These are phyloP conservation scores for Euryodendron excelsum DNA, from an alignment of 148 eudicot species.

Conservation along the genomic window DNA sequence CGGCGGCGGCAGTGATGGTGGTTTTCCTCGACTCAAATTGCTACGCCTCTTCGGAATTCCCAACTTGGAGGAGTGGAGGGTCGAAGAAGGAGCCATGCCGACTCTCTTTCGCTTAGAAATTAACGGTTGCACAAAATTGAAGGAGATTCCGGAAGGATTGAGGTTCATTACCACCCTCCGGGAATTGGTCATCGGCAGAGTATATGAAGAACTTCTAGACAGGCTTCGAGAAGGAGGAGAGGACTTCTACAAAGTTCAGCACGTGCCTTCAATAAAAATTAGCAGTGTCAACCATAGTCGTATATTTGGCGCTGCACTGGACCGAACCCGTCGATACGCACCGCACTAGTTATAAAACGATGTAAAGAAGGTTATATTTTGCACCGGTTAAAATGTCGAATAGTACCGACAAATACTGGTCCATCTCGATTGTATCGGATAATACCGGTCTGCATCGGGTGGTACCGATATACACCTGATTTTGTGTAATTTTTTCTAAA, in stretches of 20 bases:
- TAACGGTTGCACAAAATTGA: neutral
- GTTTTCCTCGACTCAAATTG: slow-evolving; percentile 11
- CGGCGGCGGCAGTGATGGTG: neutral
- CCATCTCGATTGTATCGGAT: no score
- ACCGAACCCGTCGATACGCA: no score
- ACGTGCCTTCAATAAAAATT: slow-evolving; percentile 3
- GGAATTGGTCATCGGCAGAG: neutral
- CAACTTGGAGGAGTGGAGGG: slow-evolving; percentile 4
- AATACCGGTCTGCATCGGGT: no score
- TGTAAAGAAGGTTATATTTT: no score
- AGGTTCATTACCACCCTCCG: slow-evolving; percentile 1
- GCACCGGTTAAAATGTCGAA: no score
- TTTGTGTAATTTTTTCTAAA: no score
- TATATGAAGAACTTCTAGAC: slow-evolving; percentile 3
- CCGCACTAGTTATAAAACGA: no score
- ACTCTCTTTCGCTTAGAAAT: neutral
- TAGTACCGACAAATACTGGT: no score
- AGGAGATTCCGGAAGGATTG: slow-evolving; percentile 17
- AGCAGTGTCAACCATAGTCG: no score
- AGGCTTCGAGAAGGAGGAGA: slow-evolving; percentile 20
- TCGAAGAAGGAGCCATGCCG: slow-evolving; percentile 21
- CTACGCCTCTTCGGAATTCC: neutral
- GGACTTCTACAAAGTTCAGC: no score
- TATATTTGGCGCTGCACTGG: no score
- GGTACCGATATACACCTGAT: no score